Evolutionary conservation across 179 eudicot species (phyloP), one percentile per base, ranked within the genome.

Genomic region (Corrigiola litoralis): DNA sequence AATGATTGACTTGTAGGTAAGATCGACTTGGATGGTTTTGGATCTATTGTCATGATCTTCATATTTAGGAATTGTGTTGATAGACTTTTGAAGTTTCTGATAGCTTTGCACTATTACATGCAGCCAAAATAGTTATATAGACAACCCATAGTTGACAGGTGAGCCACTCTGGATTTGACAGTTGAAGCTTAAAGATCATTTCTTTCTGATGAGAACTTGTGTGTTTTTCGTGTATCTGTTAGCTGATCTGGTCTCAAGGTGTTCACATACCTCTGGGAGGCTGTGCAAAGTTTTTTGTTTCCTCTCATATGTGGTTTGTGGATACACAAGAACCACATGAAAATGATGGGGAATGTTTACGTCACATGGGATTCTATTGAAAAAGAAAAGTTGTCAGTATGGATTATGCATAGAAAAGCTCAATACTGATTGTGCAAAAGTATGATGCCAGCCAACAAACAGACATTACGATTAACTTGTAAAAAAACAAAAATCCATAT

Each of bases 1-100:
- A 14, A 46, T 32, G 47, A 68, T 68, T 58, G 58, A 63, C 45
- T 27, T 32, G 49, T 27, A 48, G 65, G 59, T 68, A 68, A 68
- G 66, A 49, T 49, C 6, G 50, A 54, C 48, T 17, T 24, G 20
- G 10, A 52, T 21, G 41, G 36, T 41, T 41, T 50, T 50, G 60
- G 41, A 40, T 27, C 38, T 32, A 50, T 50, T 50, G 21, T 16
- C 14, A 29, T 40, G 17, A 60, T 29, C 10, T 28, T 13, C 10
- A 9, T 16, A 6, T 27, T 69, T n/a, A 61, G 24, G 61, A 1
- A 41, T 61, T 70, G 54, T 29, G 18, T 52, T 6, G 28, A 32
- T 21, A 36, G 31, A 69, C 66, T 31, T 68, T 51, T 34, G 21
- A 40, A 14, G 27, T 69, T 62, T 5, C 53, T 33, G 62, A 34